These are phyloP conservation scores for Cutaneotrichosporon mucoides DNA, from an alignment of 1,284 basidiomycete genomes.

Conservation along the genomic window DNA sequence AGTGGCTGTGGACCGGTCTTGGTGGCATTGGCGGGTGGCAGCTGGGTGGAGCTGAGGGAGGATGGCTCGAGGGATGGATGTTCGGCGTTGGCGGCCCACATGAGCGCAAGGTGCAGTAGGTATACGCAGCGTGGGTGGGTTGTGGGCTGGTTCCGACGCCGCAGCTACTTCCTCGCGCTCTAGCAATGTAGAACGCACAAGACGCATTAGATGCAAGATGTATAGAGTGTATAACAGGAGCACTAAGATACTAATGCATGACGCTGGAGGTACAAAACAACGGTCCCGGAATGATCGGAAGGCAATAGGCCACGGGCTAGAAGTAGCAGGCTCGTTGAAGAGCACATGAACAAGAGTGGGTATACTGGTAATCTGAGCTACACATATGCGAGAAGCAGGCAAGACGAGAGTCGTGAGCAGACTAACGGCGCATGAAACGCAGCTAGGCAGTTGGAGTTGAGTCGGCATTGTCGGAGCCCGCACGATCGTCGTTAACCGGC, in stretches of 20 bases:
- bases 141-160: too few species aligned
- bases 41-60: constrained; percentile 34
- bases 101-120: too few species aligned
- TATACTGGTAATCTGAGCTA: neutral
- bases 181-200: too few species aligned
- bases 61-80: constrained; percentile 42
- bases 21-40: constrained; percentile 42
- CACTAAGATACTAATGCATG: constrained; percentile 4
- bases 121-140: too few species aligned
- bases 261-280: neutral
- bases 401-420: too few species aligned
- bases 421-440: too few species aligned
- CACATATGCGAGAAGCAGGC: neutral
- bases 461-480: neutral
- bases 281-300: neutral
- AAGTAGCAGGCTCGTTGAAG: neutral
- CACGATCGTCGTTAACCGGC: constrained; percentile 6
- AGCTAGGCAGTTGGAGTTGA: neutral
- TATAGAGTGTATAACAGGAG: too few species aligned
- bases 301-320: neutral
- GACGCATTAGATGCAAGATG: too few species aligned
- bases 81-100: constrained; percentile 3
- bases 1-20: constrained; percentile 33
- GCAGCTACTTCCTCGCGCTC: too few species aligned
- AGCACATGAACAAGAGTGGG: too few species aligned